phyloP scores from a whole-genome alignment of 164 flowering plant species.

The Vitis rupestris region DNA sequence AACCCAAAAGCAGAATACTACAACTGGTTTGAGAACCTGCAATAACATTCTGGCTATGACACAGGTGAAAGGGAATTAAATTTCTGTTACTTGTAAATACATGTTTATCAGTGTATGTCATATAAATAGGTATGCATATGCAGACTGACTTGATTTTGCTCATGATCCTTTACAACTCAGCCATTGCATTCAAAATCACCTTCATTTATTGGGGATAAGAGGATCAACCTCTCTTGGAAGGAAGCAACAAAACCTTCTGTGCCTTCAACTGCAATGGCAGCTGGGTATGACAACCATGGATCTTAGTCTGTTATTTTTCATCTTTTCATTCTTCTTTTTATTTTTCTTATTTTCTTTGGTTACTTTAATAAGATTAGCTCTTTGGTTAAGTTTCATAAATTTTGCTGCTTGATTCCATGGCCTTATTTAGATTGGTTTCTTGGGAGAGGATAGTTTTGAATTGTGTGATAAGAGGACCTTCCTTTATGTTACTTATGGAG shows the following conservation, averaged over 20 bases:
- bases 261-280: conserved; percentile 35
- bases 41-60: conserved; percentile 92
- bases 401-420: too few species aligned
- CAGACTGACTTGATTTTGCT: conserved; percentile 1
- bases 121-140: background rate
- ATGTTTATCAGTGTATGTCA: background rate
- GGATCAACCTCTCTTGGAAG: conserved; percentile 91
- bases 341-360: background rate
- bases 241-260: conserved; percentile 56
- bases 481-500: too few species aligned
- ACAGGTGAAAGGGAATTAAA: conserved; percentile 44
- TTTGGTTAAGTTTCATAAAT: too few species aligned
- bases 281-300: conserved; percentile 49
- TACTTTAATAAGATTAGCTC: background rate
- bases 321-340: background rate
- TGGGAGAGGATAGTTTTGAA: too few species aligned
- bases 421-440: too few species aligned
- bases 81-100: background rate
- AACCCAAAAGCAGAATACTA: conserved; percentile 69
- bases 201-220: conserved; percentile 83
- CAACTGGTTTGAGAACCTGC: conserved; percentile 83
- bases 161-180: conserved; percentile 28
- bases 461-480: too few species aligned
- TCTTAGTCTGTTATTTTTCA: background rate
- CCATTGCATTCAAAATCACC: conserved; percentile 79